Conservation (phyloP, 2,329 filamentous ascomycete species). For the Ophiostoma sp. region DNA sequence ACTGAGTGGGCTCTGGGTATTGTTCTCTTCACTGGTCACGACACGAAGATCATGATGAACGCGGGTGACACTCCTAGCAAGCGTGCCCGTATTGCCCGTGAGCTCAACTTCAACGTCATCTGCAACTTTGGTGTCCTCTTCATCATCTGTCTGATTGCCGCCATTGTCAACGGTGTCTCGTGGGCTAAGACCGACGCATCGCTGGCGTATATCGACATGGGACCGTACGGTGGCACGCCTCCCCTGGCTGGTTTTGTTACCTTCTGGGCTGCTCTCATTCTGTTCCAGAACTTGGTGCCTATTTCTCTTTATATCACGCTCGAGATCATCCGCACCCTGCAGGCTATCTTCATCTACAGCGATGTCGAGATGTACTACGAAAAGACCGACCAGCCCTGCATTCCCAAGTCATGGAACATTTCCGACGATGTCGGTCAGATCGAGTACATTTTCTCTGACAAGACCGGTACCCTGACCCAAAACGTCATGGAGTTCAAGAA, state of each 20-base stretch:
- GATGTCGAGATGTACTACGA: slow-evolving; percentile 98
- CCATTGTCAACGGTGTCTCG: slow-evolving; percentile 77
- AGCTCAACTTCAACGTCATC: slow-evolving; percentile 95
- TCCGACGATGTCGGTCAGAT: slow-evolving; percentile 97
- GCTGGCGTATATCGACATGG: slow-evolving; percentile 79
- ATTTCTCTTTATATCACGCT: slow-evolving; percentile 97
- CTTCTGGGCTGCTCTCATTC: slow-evolving; percentile 91
- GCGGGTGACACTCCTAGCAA: slow-evolving; percentile 94
- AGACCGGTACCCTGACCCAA: slow-evolving; percentile 34
- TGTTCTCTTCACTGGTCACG: slow-evolving; percentile 89
- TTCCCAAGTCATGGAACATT: slow-evolving; percentile 98
- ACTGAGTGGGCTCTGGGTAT: slow-evolving; percentile 95
- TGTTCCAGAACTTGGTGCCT: slow-evolving; percentile 98
- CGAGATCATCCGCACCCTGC: slow-evolving; percentile 89
- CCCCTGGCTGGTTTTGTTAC: slow-evolving; percentile 88
- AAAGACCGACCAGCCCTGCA: slow-evolving; percentile 87
- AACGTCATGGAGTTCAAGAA: slow-evolving; percentile 90
- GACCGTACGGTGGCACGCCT: slow-evolving; percentile 73
- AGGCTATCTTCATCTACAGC: slow-evolving; percentile 97
- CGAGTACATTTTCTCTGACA: slow-evolving; percentile 80
- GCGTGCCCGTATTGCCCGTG: slow-evolving; percentile 83
- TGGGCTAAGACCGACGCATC: slow-evolving; percentile 78
- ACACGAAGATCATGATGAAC: slow-evolving; percentile 99
- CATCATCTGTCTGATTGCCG: slow-evolving; percentile 83
- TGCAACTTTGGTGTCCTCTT: slow-evolving; percentile 94